phyloP scores from a whole-genome alignment of 2,329 filamentous ascomycete genomes.

The Talaromyces sp. region DNA sequence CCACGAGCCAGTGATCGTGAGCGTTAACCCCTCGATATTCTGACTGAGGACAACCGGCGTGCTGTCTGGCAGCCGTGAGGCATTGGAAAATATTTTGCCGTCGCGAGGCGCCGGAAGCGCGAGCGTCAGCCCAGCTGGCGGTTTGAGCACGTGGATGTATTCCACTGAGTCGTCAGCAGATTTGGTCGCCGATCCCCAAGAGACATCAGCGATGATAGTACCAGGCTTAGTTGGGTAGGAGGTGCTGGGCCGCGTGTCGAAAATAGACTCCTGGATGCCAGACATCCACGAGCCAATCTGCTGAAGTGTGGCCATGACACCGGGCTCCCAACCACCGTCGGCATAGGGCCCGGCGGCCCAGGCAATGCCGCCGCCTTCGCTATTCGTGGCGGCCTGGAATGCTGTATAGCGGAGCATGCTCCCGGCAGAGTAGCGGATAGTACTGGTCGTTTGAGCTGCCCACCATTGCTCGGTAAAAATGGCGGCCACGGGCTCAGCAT shows the following conservation, averaged over 20 bases:
- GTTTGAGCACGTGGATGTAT: constrained; percentile 10
- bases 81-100: constrained; percentile 2
- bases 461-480: constrained; percentile 3
- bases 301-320: constrained; percentile 4
- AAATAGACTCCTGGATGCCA: constrained; percentile 4
- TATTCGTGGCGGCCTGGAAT: constrained; percentile 4
- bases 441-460: neutral
- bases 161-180: neutral
- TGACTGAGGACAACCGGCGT: constrained; percentile 7
- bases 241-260: constrained; percentile 6
- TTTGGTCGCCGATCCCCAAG: constrained; percentile 8
- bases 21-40: neutral
- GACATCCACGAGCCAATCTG: constrained; percentile 4
- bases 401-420: constrained; percentile 7
- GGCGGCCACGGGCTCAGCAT: constrained; percentile 3
- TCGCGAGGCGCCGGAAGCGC: constrained; percentile 3
- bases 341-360: constrained; percentile 1
- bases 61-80: neutral
- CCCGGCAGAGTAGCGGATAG: neutral
- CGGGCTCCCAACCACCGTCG: constrained; percentile 7
- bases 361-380: neutral
- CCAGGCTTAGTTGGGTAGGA: constrained; percentile 7
- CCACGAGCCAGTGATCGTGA: constrained; percentile 5
- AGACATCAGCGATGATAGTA: neutral
- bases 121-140: constrained; percentile 2